These are phyloP conservation scores for Neofusicoccum umdonicola DNA, from an alignment of 2,329 filamentous ascomycete genomes.

Conservation along the genomic window DNA sequence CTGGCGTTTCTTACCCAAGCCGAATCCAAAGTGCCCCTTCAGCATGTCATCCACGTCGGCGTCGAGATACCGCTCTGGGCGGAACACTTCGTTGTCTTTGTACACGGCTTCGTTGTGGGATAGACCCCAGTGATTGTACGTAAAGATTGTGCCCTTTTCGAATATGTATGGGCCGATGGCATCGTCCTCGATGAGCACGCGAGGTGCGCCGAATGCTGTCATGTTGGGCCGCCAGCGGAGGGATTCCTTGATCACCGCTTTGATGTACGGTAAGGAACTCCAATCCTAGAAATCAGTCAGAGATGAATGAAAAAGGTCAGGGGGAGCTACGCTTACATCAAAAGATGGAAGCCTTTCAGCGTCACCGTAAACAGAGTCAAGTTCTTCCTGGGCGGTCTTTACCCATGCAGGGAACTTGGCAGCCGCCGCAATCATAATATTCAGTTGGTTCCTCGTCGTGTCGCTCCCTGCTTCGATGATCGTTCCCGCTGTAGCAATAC, in stretches of 20 bases:
- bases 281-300: neutral
- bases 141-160: neutral
- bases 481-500: neutral
- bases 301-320: too few relatives aligned
- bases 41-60: neutral
- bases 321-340: neutral
- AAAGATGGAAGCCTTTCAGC: neutral
- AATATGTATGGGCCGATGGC: neutral
- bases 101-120: neutral
- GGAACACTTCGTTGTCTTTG: neutral
- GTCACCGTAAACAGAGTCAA: neutral
- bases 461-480: neutral
- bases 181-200: neutral
- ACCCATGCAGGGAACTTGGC: neutral
- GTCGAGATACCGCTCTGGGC: neutral
- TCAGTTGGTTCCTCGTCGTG: neutral
- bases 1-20: neutral
- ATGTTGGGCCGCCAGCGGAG: neutral
- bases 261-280: neutral
- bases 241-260: neutral
- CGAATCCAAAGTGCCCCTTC: neutral
- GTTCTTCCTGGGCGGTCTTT: neutral
- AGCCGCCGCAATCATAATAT: neutral
- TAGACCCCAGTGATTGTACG: neutral
- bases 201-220: neutral